Evolutionary conservation across 768 basidiomycete species (phyloP), one percentile per base, ranked within the genome.

Genomic region (Chlorophyllum brunneum): DNA sequence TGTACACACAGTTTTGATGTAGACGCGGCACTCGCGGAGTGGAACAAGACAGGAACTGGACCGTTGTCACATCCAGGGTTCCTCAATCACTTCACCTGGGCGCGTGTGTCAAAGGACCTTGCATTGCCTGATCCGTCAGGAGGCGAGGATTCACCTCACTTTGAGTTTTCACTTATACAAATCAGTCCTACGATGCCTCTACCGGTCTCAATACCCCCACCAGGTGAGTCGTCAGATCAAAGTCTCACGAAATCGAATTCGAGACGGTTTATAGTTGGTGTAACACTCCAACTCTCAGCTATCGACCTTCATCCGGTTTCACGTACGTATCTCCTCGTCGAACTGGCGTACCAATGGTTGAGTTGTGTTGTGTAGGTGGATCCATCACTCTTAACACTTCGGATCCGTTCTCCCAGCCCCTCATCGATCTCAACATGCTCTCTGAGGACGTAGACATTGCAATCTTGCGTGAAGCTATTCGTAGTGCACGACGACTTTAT

Each of bases 401-500:
- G 2, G 39, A 56, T 13, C 56, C 56, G 2, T 56, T 56, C 40
- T 39, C 39, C 9, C 20, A 53, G n/a, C 56, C 56, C 10, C 5
- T 39, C 4, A 45, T 56, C 26, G 41, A 53, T 16, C 20, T 34
- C 15, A 34, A 42, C 4, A 13, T 58, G 16, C 48, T 60, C 20
- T 26, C 50, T 15, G 33, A 53, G 15, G 42, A 31, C 11, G 36
- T 53, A 38, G 58, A 56, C 26, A 37, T 56, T 16, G 26, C 31
- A 7, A 53, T 50, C 2, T 16, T 56, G 34, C 38, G 44, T 7
- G 54, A 58, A 18, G 58, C 34, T 4, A 24, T 46, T 22, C 54
- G 56, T 18, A 57, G 60, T 26, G 30, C 26, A 3, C 52, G 46
- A 20, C 37, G 48, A 26, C 49, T 58, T 34, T 58, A 38, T 48